A percentile compares a stretch with the other conserved stretches of the same genome.
These are phyloP conservation scores for Hypoxylon sp. DNA, from an alignment of 2,329 filamentous ascomycete genomes.

Conservation along the genomic window DNA sequence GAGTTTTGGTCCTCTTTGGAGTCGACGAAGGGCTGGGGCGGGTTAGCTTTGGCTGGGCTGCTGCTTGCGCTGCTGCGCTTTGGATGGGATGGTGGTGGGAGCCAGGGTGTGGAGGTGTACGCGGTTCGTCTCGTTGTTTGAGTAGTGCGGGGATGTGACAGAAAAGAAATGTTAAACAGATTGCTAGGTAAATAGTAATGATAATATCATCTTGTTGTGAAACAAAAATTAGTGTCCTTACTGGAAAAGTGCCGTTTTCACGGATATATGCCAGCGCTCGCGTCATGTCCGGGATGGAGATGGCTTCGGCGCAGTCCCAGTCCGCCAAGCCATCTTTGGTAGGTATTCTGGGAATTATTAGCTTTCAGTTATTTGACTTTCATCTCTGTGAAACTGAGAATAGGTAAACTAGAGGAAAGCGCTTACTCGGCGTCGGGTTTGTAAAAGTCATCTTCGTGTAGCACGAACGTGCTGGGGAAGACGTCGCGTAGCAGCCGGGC, in stretches of 20 bases:
- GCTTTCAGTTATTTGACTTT: not conserved
- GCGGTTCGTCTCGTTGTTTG: too few species aligned
- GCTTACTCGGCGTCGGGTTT: constrained; percentile 75
- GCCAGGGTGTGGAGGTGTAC: too few species aligned
- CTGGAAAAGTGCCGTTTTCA: constrained; percentile 70
- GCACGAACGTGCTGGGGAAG: constrained; percentile 79
- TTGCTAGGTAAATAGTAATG: too few species aligned
- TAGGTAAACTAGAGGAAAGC: not conserved
- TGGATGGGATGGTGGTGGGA: not conserved
- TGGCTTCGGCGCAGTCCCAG: constrained; percentile 88
- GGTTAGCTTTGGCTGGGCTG: constrained; percentile 9
- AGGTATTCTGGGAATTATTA: constrained; percentile 56
- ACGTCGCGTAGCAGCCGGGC: constrained; percentile 84
- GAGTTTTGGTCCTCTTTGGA: constrained; percentile 72
- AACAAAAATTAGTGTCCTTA: too few species aligned
- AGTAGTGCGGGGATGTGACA: too few species aligned
- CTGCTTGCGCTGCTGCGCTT: too few species aligned
- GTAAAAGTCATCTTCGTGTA: constrained; percentile 98
- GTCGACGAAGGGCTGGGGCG: constrained; percentile 55
- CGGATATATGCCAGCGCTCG: constrained; percentile 75
- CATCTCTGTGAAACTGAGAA: not conserved
- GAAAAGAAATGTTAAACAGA: too few species aligned
- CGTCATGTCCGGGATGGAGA: constrained; percentile 75
- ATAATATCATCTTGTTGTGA: too few species aligned
- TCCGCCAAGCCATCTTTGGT: constrained; percentile 72